Conservation (phyloP, 73 alveolate genomes). For the Diophrys appendiculata region DNA sequence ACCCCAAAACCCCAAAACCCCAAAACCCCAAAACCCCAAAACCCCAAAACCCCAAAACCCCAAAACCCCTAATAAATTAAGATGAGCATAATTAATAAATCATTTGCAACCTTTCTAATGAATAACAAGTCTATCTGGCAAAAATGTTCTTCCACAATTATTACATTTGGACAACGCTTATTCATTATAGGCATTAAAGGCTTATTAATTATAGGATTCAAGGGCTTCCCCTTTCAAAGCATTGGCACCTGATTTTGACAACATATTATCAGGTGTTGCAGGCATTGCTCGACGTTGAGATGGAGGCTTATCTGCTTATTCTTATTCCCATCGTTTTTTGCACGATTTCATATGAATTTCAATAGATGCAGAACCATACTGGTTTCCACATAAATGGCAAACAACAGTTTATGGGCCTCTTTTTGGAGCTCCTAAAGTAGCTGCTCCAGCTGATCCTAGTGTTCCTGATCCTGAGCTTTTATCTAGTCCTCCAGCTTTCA, state of each 20-base stretch:
- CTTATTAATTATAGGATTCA: slow-evolving; percentile 55
- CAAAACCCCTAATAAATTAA: too few species aligned
- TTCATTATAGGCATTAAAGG: slow-evolving; percentile 79
- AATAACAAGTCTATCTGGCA: slow-evolving; percentile 81
- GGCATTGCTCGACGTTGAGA: slow-evolving; percentile 82
- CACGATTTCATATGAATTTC: slow-evolving; percentile 86
- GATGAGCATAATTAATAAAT: too few species aligned
- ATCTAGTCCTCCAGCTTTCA: not conserved
- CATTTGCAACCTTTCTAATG: slow-evolving; percentile 76
- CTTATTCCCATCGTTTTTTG: slow-evolving; percentile 73
- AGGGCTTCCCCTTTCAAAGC: slow-evolving; percentile 18
- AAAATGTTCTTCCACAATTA: slow-evolving; percentile 85
- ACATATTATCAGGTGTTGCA: slow-evolving; percentile 66
- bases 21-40: too few species aligned
- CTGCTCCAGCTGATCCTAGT: not conserved
- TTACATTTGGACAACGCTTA: slow-evolving; percentile 81
- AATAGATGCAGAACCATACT: slow-evolving; percentile 82
- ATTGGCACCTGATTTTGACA: slow-evolving; percentile 1
- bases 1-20: too few species aligned
- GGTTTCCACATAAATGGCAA: slow-evolving; percentile 74
- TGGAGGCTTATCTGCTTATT: slow-evolving; percentile 69
- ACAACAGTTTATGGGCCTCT: slow-evolving; percentile 49
- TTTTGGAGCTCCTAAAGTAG: not conserved
- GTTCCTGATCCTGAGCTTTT: not conserved
- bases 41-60: too few species aligned